A percentile compares a stretch with the other conserved stretches of the same genome.
These are phyloP conservation scores for Globisporangium paroecandrum DNA, from an alignment of 352 stramenopile species.

Conservation along the genomic window DNA sequence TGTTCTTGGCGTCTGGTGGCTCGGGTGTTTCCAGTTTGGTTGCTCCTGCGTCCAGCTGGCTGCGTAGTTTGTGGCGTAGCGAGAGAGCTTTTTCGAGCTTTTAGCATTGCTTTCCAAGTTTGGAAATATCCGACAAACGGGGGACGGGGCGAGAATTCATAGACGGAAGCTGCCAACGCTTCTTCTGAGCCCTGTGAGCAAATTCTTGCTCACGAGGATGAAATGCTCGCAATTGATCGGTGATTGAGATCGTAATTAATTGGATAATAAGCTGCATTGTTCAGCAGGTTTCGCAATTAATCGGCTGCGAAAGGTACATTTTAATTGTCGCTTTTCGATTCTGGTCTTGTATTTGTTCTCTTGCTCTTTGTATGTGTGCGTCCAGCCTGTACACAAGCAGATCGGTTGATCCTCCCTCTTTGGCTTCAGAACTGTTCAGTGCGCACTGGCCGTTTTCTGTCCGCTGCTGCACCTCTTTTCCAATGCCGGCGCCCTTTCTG, in stretches of 20 bases:
- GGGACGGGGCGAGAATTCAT: neutral
- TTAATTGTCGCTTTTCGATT: neutral
- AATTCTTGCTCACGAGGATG: no score
- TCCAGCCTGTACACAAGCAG: neutral
- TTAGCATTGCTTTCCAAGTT: neutral
- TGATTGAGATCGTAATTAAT: neutral
- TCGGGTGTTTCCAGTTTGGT: neutral
- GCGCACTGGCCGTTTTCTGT: slow-evolving; percentile 12
- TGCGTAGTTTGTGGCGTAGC: neutral
- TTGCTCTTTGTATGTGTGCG: slow-evolving; percentile 1
- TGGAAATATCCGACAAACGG: neutral
- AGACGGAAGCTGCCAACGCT: neutral
- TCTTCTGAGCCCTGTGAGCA: neutral
- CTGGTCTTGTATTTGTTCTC: neutral
- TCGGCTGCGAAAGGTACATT: neutral
- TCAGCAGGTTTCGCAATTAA: neutral
- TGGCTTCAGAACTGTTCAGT: slow-evolving; percentile 20
- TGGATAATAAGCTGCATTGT: neutral
- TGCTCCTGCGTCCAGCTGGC: neutral
- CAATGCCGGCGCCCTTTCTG: slow-evolving; percentile 1
- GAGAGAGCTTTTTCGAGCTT: neutral
- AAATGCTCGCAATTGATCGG: neutral
- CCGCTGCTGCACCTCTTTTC: neutral
- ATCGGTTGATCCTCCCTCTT: neutral
- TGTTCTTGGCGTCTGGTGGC: neutral